Conservation (phyloP, 352 stramenopile genomes). For the Phytophthora litchii region DNA sequence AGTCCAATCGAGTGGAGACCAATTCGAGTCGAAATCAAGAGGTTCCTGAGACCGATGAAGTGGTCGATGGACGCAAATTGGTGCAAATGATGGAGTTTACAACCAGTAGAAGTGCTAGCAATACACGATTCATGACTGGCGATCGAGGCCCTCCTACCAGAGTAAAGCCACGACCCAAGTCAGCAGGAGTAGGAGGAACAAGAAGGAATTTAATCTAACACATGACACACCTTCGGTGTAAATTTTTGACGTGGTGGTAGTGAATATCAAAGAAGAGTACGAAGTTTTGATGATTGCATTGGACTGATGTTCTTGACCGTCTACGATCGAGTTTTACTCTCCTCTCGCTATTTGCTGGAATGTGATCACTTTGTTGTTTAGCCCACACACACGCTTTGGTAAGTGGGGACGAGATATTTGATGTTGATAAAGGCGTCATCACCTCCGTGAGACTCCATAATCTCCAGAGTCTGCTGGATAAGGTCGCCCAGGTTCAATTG, state of each 20-base stretch:
- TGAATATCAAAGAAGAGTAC: neutral
- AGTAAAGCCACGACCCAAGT: slow-evolving; percentile 31
- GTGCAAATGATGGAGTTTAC: neutral
- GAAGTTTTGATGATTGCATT: neutral
- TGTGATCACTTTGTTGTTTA: slow-evolving; percentile 20
- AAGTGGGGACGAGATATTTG: slow-evolving; percentile 97
- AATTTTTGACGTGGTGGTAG: no score
- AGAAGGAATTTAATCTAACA: slow-evolving; percentile 14
- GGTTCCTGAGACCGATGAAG: slow-evolving; percentile 29
- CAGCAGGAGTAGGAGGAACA: slow-evolving; percentile 22
- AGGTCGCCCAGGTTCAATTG: slow-evolving; percentile 95
- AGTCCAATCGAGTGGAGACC: slow-evolving; percentile 6
- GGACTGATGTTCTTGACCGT: neutral
- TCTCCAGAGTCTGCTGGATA: slow-evolving; percentile 97
- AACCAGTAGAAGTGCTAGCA: slow-evolving; percentile 10
- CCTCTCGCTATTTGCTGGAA: neutral
- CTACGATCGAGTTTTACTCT: slow-evolving; percentile 1
- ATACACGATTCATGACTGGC: slow-evolving; percentile 11
- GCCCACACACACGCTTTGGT: slow-evolving; percentile 92
- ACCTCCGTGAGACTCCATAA: slow-evolving; percentile 95
- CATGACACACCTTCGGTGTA: no score
- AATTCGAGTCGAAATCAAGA: slow-evolving; percentile 10
- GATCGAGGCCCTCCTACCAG: slow-evolving; percentile 2
- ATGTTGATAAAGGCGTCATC: slow-evolving; percentile 99
- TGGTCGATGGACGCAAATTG: slow-evolving; percentile 27